These are phyloP conservation scores for Nakaseomyces glabratus DNA, from an alignment of 1,139 yeast genomes.

Conservation along the genomic window DNA sequence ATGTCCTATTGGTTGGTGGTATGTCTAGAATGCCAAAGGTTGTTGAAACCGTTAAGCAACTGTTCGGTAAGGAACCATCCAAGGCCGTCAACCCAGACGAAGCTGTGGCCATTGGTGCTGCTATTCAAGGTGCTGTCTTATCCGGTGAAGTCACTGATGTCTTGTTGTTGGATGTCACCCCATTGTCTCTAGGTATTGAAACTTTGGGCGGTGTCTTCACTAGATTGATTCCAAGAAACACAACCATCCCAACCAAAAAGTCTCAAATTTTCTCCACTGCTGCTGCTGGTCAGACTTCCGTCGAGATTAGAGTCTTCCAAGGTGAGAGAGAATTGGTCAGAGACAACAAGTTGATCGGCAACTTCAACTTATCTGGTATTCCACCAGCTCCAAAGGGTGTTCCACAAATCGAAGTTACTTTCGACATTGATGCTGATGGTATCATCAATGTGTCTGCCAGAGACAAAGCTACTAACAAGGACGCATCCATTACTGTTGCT, in stretches of 20 bases:
- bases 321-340: conserved; percentile 99
- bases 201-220: conserved; percentile 99
- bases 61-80: conserved; percentile 93
- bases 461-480: conserved; percentile 98
- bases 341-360: conserved; percentile 97
- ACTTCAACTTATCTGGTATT: conserved; percentile 90
- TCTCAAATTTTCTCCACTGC: conserved; percentile 98
- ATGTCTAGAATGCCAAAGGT: conserved; percentile 99
- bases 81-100: conserved; percentile 99
- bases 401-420: conserved; percentile 96
- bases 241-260: conserved; percentile 96
- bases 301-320: conserved; percentile 98
- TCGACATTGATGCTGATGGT: conserved; percentile 98
- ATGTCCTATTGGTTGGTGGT: conserved; percentile 98
- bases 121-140: conserved; percentile 97
- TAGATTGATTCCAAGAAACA: conserved; percentile 93
- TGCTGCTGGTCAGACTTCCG: conserved; percentile 97
- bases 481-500: conserved; percentile 97
- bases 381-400: conserved; percentile 99
- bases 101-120: conserved; percentile 99
- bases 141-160: conserved; percentile 98
- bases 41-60: conserved; percentile 84
- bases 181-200: conserved; percentile 95
- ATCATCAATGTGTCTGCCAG: conserved; percentile 97
- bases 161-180: conserved; percentile 89